phyloP scores from a whole-genome alignment of 2,329 filamentous ascomycete species.

The Trichophyton rubrum region DNA sequence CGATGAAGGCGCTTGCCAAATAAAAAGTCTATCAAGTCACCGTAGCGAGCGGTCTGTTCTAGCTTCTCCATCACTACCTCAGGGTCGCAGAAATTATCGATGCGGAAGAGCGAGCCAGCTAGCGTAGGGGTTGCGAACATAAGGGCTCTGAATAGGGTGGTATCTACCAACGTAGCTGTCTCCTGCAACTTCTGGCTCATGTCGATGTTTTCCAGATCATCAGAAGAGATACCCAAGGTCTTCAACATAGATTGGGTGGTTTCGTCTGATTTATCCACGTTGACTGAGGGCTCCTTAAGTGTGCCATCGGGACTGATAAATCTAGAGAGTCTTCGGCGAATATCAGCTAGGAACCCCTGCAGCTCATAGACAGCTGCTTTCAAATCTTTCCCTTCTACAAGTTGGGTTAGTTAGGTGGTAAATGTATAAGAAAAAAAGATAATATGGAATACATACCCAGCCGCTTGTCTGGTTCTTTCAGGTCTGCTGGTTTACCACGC shows the following conservation, averaged over 20 bases:
- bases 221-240: conserved; percentile 36
- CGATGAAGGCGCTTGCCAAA: conserved; percentile 89
- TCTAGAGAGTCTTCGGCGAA: conserved; percentile 53
- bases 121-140: conserved; percentile 84
- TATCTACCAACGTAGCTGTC: conserved; percentile 79
- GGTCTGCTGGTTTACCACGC: conserved; percentile 23
- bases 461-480: conserved; percentile 18
- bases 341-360: conserved; percentile 77
- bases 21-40: conserved; percentile 92
- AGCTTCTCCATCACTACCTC: conserved; percentile 89
- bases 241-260: conserved; percentile 35
- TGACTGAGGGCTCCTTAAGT: conserved; percentile 25
- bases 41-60: conserved; percentile 76
- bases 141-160: conserved; percentile 83
- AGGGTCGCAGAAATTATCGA: conserved; percentile 94
- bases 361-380: conserved; percentile 69
- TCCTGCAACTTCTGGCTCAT: conserved; percentile 60
- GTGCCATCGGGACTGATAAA: conserved; percentile 48
- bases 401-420: conserved; percentile 8
- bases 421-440: neutral
- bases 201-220: conserved; percentile 41
- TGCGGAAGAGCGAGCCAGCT: conserved; percentile 79
- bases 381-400: conserved; percentile 70
- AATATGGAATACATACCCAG: conserved; percentile 16
- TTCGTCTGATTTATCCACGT: conserved; percentile 26